phyloP scores from a whole-genome alignment of 1,284 basidiomycete species.

The Cutaneotrichosporon mucoides region DNA sequence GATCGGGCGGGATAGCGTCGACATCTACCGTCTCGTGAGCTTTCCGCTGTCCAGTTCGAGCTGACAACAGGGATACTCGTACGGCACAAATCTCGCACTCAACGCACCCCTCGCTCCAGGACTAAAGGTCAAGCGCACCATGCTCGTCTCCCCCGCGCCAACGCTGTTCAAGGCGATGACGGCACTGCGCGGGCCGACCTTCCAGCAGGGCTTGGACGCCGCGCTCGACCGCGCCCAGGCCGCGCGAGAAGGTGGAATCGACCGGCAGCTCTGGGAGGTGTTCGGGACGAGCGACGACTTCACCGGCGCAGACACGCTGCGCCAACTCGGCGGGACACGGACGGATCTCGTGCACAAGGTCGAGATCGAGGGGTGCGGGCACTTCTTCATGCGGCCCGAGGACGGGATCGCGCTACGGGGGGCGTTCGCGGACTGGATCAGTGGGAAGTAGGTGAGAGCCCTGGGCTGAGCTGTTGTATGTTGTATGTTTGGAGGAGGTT shows the following conservation, averaged over 20 bases:
- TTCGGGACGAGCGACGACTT: constrained; percentile 39
- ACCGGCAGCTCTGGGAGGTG: constrained; percentile 23
- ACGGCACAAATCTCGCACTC: constrained; percentile 31
- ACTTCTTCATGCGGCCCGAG: constrained; percentile 30
- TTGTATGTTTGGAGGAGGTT: no score
- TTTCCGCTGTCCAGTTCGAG: background rate
- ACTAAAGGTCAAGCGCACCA: constrained; percentile 14
- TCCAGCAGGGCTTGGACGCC: constrained; percentile 15
- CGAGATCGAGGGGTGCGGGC: constrained; percentile 34
- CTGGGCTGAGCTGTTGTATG: background rate
- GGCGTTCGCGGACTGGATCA: constrained; percentile 29
- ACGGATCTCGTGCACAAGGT: constrained; percentile 11
- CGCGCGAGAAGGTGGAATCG: background rate
- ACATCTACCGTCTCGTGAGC: constrained; percentile 9
- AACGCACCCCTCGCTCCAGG: constrained; percentile 19
- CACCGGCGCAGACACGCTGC: constrained; percentile 24
- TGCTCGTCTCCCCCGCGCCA: constrained; percentile 40
- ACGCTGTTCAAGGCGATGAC: constrained; percentile 31
- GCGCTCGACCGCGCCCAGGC: constrained; percentile 5
- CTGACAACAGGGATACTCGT: constrained; percentile 40
- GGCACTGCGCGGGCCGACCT: constrained; percentile 26
- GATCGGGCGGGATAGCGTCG: constrained; percentile 16
- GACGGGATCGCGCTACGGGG: constrained; percentile 21
- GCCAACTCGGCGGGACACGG: constrained; percentile 12
- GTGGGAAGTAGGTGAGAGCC: background rate